Evolutionary conservation across 768 basidiomycete genomes (phyloP).

Genomic region (Mycena alexandri): DNA sequence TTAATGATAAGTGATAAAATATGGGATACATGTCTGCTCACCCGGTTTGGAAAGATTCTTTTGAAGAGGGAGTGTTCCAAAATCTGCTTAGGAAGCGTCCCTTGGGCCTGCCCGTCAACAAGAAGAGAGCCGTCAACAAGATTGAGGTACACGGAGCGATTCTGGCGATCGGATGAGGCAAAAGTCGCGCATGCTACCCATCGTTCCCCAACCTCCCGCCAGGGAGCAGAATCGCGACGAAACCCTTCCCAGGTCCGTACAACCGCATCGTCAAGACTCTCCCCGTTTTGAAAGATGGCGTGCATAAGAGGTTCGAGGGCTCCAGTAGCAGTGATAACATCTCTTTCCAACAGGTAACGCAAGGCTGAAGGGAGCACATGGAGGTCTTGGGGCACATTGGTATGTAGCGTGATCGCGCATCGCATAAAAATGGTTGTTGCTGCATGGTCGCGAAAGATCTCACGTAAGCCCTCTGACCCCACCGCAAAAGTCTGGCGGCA

Average conservation of each 20-base stretch:
- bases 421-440: constrained; percentile 47
- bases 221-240: constrained; percentile 17
- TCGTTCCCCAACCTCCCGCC: constrained; percentile 35
- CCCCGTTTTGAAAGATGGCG: constrained; percentile 1
- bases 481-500: constrained; percentile 52
- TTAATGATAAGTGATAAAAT: not conserved
- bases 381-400: not conserved
- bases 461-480: not conserved
- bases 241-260: constrained; percentile 13
- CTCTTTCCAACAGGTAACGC: constrained; percentile 19
- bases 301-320: not conserved
- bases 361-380: constrained; percentile 1
- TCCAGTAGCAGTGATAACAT: not conserved
- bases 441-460: constrained; percentile 39
- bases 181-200: constrained; percentile 47
- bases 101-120: constrained; percentile 55
- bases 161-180: constrained; percentile 12
- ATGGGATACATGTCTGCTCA: not conserved
- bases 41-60: constrained; percentile 17
- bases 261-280: constrained; percentile 14
- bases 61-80: constrained; percentile 45
- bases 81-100: constrained; percentile 53
- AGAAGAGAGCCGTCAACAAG: constrained; percentile 56
- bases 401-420: constrained; percentile 47
- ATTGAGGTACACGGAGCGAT: constrained; percentile 54